Evolutionary conservation across 495 filamentous ascomycete species (phyloP).

Genomic region (Achaetomiella virescens): DNA sequence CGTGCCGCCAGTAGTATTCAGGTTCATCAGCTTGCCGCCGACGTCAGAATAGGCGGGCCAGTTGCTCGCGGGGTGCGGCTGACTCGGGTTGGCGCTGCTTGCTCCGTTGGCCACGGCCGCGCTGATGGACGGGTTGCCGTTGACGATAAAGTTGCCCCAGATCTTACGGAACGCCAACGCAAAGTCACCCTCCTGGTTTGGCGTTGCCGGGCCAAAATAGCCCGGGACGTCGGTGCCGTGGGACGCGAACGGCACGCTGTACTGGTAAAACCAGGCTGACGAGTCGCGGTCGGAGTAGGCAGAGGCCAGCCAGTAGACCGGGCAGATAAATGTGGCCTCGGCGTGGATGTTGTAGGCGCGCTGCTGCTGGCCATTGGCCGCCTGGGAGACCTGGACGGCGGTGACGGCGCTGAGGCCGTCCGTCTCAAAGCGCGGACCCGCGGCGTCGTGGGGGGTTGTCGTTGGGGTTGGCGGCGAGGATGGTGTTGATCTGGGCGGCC

Average conservation of each 20-base stretch:
- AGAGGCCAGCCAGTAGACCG: slow-evolving; percentile 57
- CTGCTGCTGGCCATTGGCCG: slow-evolving; percentile 31
- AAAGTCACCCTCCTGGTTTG: slow-evolving; percentile 27
- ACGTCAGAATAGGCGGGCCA: slow-evolving; percentile 35
- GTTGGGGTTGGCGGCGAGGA: slow-evolving; percentile 33
- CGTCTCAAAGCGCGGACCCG: slow-evolving; percentile 24
- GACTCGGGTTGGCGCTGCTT: slow-evolving; percentile 22
- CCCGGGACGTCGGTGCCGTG: slow-evolving; percentile 50
- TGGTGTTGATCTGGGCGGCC: slow-evolving; percentile 35
- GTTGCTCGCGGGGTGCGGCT: slow-evolving; percentile 16
- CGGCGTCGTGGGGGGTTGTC: slow-evolving; percentile 9
- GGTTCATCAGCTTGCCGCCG: slow-evolving; percentile 40
- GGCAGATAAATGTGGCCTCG: slow-evolving; percentile 57
- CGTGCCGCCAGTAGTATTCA: slow-evolving; percentile 50
- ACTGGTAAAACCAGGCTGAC: slow-evolving; percentile 54
- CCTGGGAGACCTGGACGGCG: slow-evolving; percentile 21
- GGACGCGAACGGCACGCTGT: slow-evolving; percentile 52
- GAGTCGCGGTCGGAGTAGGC: slow-evolving; percentile 36
- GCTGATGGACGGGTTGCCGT: slow-evolving; percentile 47
- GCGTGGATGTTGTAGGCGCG: slow-evolving; percentile 50
- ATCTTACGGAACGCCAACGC: slow-evolving; percentile 32
- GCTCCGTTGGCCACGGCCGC: slow-evolving; percentile 38
- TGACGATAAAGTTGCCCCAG: slow-evolving; percentile 52
- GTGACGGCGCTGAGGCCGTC: slow-evolving; percentile 17
- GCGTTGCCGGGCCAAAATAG: slow-evolving; percentile 41